A percentile compares a stretch with the other conserved stretches of the same genome.
These are phyloP conservation scores for Grammothele lineata DNA, from an alignment of 768 basidiomycete genomes.

Conservation along the genomic window DNA sequence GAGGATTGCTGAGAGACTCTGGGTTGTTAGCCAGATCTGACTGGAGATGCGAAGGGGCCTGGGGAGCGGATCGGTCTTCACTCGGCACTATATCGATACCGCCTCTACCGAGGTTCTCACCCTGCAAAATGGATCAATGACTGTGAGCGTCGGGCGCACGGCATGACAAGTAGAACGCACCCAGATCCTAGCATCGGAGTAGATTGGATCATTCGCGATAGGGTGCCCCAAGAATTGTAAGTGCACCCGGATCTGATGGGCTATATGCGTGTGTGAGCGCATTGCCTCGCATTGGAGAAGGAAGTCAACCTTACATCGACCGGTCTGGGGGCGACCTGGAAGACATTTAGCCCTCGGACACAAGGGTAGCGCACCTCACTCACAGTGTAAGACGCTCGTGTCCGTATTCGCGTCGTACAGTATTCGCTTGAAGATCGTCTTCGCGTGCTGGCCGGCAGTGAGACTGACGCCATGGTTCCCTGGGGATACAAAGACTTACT, in stretches of 20 bases:
- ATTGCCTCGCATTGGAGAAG: too few species aligned
- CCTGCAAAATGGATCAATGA: constrained; percentile 37
- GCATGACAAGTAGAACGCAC: constrained; percentile 30
- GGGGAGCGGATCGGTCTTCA: constrained; percentile 59
- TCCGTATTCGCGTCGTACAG: constrained; percentile 77
- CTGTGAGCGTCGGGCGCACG: neutral
- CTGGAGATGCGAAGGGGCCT: constrained; percentile 39
- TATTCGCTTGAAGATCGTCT: constrained; percentile 82
- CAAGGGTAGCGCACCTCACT: constrained; percentile 20
- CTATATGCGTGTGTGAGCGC: constrained; percentile 35
- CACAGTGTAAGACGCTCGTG: constrained; percentile 86
- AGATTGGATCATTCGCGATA: constrained; percentile 94
- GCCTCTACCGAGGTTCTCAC: constrained; percentile 66
- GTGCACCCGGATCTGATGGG: constrained; percentile 97
- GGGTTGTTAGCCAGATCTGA: constrained; percentile 25
- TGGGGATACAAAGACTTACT: constrained; percentile 38
- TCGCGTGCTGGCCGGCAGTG: constrained; percentile 84
- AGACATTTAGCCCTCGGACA: neutral
- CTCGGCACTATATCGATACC: constrained; percentile 77
- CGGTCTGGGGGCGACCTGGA: constrained; percentile 82
- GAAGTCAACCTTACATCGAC: constrained; percentile 80
- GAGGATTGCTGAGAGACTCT: constrained; percentile 11
- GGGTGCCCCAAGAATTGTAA: constrained; percentile 92
- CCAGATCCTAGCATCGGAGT: constrained; percentile 78
- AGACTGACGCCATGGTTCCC: too few species aligned